Conservation (phyloP, 257 asterid species). For the Solanum etuberosum region DNA sequence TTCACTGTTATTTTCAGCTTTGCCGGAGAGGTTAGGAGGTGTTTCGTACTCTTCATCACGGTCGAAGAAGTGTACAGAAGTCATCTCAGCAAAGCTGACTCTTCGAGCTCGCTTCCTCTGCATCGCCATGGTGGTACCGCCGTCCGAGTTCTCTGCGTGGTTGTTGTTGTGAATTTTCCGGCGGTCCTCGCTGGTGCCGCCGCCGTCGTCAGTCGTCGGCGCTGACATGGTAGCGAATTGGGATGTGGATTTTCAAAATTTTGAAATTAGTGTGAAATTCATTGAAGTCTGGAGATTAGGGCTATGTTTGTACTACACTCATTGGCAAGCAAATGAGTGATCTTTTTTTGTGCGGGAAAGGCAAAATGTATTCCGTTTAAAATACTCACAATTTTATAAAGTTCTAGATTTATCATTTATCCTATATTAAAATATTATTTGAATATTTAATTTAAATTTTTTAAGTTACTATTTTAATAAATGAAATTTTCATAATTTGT, state of each 20-base stretch:
- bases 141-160: conserved; percentile 46
- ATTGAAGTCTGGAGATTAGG: background rate
- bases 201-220: conserved; percentile 7
- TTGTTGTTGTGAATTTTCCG: conserved; percentile 7
- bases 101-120: conserved; percentile 76
- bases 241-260: background rate
- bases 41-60: conserved; percentile 70
- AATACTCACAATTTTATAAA: background rate
- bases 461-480: background rate
- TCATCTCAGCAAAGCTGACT: conserved; percentile 95
- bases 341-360: conserved; percentile 18
- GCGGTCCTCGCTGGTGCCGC: conserved; percentile 11
- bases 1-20: conserved; percentile 5
- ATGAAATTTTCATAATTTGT: too few relatives aligned
- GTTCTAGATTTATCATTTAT: background rate
- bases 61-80: conserved; percentile 83
- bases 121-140: conserved; percentile 37
- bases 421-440: background rate
- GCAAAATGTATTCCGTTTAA: background rate
- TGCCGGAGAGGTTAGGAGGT: conserved; percentile 21
- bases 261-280: background rate
- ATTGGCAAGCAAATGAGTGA: background rate
- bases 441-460: too few relatives aligned
- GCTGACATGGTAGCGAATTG: conserved; percentile 29
- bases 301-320: background rate